A percentile compares a stretch with the other conserved stretches of the same genome.
Conservation (phyloP, 495 filamentous ascomycete genomes). For the Ramalina intermedia region DNA sequence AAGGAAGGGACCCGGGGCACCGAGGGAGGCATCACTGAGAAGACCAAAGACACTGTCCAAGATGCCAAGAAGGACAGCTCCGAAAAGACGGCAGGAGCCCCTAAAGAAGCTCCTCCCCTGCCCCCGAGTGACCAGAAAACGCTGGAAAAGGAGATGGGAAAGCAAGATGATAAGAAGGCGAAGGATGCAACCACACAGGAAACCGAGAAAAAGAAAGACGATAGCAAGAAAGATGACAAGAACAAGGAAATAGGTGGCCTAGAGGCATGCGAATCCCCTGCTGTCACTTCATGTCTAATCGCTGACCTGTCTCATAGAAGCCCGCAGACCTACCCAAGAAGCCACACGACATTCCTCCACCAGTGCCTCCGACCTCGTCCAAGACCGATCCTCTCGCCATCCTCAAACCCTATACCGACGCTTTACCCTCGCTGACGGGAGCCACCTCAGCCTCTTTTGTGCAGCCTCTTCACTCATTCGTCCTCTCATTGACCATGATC, state of each 20-base stretch:
- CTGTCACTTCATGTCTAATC: constrained; percentile 7
- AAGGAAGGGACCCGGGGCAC: constrained; percentile 79
- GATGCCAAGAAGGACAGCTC: constrained; percentile 34
- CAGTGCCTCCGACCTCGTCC: constrained; percentile 50
- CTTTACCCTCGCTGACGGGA: constrained; percentile 19
- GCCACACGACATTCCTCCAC: constrained; percentile 62
- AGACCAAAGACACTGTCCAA: constrained; percentile 56
- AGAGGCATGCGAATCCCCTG: constrained; percentile 38
- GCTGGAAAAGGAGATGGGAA: constrained; percentile 23
- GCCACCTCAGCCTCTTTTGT: constrained; percentile 49
- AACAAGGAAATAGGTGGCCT: constrained; percentile 40
- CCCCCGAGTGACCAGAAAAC: constrained; percentile 64
- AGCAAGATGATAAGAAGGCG: constrained; percentile 26
- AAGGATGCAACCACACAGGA: constrained; percentile 10
- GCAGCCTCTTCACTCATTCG: constrained; percentile 77
- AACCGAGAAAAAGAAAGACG: constrained; percentile 14
- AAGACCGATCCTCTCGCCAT: constrained; percentile 54
- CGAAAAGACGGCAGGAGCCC: constrained; percentile 64
- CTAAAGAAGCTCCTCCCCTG: constrained; percentile 71
- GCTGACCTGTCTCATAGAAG: constrained; percentile 41
- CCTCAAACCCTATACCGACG: constrained; percentile 32
- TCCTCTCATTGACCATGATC: constrained; percentile 93
- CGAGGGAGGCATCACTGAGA: constrained; percentile 73
- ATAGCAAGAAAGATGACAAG: constrained; percentile 24
- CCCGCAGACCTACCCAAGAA: constrained; percentile 67